Percentiles rank a stretch among this genome's conserved stretches.
Conservation (phyloP, 164 flowering plant species). For the Magnolia sinica region DNA sequence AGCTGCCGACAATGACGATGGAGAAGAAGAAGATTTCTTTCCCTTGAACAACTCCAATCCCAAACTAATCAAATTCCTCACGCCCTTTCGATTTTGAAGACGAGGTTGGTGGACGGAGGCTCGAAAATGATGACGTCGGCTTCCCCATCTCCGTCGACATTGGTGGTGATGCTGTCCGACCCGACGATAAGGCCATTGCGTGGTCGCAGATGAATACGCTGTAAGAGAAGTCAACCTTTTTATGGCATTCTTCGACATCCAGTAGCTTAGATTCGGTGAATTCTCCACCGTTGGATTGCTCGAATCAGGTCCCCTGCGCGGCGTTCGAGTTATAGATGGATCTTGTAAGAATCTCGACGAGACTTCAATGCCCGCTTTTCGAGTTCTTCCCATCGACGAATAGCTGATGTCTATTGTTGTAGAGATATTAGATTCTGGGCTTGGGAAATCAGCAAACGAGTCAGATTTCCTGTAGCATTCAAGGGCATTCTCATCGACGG, state of each 20-base stretch:
- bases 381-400: slow-evolving; percentile 17
- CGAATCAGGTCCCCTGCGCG: background rate
- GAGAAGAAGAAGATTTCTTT: slow-evolving; percentile 36
- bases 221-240: slow-evolving; percentile 43
- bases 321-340: background rate
- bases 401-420: slow-evolving; percentile 22
- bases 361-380: slow-evolving; percentile 40
- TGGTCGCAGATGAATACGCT: slow-evolving; percentile 25
- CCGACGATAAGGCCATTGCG: slow-evolving; percentile 63
- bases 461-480: slow-evolving; percentile 25
- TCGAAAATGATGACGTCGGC: slow-evolving; percentile 31
- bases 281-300: slow-evolving; percentile 2
- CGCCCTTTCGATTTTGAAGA: slow-evolving; percentile 45
- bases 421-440: slow-evolving; percentile 36
- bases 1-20: slow-evolving; percentile 47
- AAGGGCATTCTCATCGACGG: slow-evolving; percentile 42
- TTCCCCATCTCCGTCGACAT: slow-evolving; percentile 41
- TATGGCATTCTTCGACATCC: slow-evolving; percentile 29
- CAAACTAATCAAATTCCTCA: slow-evolving; percentile 48
- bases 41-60: slow-evolving; percentile 65
- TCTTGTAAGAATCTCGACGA: slow-evolving; percentile 41
- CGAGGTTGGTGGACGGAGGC: slow-evolving; percentile 43
- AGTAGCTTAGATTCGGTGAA: slow-evolving; percentile 17
- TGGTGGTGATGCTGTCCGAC: slow-evolving; percentile 39
- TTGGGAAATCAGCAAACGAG: slow-evolving; percentile 17